Evolutionary conservation across 2,329 filamentous ascomycete species (phyloP), one percentile per base, ranked within the genome.

Genomic region (Arachnomyces sp.): DNA sequence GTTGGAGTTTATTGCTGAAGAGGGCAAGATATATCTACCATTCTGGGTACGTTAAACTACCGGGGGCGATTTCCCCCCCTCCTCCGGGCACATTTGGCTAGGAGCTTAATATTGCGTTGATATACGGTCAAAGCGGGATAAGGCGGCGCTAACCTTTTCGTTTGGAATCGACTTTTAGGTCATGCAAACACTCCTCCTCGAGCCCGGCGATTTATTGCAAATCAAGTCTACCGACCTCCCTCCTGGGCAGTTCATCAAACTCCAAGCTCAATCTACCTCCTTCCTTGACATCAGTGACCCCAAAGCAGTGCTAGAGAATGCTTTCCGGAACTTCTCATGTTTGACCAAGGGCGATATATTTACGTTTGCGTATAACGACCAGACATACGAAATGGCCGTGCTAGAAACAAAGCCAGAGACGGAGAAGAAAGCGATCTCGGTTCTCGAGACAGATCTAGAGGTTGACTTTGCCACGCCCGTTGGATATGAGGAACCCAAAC

Each of bases 281-380:
- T 98, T 98, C 66, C 83, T 98, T 48, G 90, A 96, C 34, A 96
- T 98, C 59, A 90, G 84, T 54, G 92, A 98, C 55, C 92, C 92
- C 15, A 95, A 95, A 67, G 92, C 92, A 31, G 92, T 98, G 9
- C 79, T 98, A 21, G 92, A 98, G 66, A 92, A 92, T 54, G 90
- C 88, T 0, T 95, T 98, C 66, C 82, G 90, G 32, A 93, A 93
- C 65, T 98, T 96, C 66, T 86, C 89, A 12, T 90, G 90, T 37
- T 74, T 96, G 12, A 95, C 89, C 3, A 86, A 89, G 57, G 89
- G 88, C 48, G 92, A 98, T 57, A 74, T 95, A 32, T 98, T 98
- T 72, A 93, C 86, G 48, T 98, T 98, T 61, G 77, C 83, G 52
- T 98, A 98, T 69, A 98, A 98, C 62, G 89, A 96, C 58, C 84